Evolutionary conservation across 23 red algal species (phyloP), one percentile per base, ranked within the genome.

Genomic region (Gracilaria caudata): DNA sequence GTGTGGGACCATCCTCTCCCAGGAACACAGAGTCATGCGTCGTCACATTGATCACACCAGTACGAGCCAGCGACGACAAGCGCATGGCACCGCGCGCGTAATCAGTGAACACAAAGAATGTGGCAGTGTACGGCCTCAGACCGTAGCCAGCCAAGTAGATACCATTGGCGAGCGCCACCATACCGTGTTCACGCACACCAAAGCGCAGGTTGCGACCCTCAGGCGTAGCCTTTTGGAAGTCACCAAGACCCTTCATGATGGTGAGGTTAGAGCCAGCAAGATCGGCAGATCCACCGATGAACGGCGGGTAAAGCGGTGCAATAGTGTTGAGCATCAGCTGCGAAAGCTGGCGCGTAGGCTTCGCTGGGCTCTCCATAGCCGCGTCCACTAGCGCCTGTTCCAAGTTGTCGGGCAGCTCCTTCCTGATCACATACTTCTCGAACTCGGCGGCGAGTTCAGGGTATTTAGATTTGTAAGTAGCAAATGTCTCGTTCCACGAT

Each of bases 81-180:
- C 96, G 43, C 70, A 98, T 94, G 30, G 92, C 85, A 21, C 81
- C 92, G 38, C 92, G 93, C 65, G 65, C 66, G 82, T 95, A 98
- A 59, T 98, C 96, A 0, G 96, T 98, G 51, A 98, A 98, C 57
- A 98, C 94, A 45, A 95, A 93, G 80, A 98, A 98, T 10, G 96
- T 98, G 11, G 96, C 96, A 32, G 74, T 81, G 87, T 95, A 98
- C 47, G 96, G 96, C 46, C 81, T 73, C 13, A 98, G 80, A 20
- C 90, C 90, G 63, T 82, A 91, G 20, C 84, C 76, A 24, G 92
- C 51, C 51, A 77, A 30, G 20, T 25, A 39, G 44, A 98, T 92
- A 45, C 96, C 96, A 36, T 80, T 92, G 23, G 51, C 46, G 78
- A 95, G 86, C 33, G 96, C 92, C 38, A 73, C 92, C 96, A 98